Evolutionary conservation across 352 stramenopile species (phyloP), one percentile per base, ranked within the genome.

Genomic region (Globisporangium cystogenes): DNA sequence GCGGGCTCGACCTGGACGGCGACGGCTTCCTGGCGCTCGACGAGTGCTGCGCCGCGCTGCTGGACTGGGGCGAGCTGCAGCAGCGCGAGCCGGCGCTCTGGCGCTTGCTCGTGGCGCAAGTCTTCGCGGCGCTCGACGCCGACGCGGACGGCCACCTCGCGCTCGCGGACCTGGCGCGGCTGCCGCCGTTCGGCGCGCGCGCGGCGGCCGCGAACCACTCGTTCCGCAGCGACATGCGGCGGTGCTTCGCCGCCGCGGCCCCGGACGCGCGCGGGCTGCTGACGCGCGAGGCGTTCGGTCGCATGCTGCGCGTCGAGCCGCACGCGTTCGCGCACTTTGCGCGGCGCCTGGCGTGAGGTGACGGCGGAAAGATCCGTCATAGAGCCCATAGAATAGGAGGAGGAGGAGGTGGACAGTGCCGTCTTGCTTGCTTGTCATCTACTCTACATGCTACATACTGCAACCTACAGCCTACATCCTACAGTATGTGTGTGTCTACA

Each of bases 51-150:
- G 73, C 78, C 12, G 78, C 78, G 6, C 66, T 90, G 23, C 37
- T 90, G 8, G 78, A 92, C 54, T 92, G 78, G 81, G 58, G 72
- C 3, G 64, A 69, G 24, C 55, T 92, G 29, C 81, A 89, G 56
- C 62, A 27, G 15, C 44, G 71, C 20, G 45, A 71, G 7, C 59
- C 58, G 0, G 49, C 55, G 6, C 63, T 62, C 1, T 92, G 84
- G 51, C 40, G 52, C 8, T 37, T 48, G 10, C 53, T 75, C 7
- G 70, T 78, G 3, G 48, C 41, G 6, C 45, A 68, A 4, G 72
- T 85, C 12, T 92, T 90, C 43, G 57, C 62, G 14, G 56, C 39
- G 16, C 41, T 92, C 14, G 81, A 92, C 37, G 15, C 45, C 5
- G 67, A 90, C 48, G 27, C 63, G 20, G 81, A 92, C 48, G 74